These are phyloP conservation scores for Zymoseptoria pseudotritici DNA, from an alignment of 2,329 filamentous ascomycete species.

Conservation along the genomic window DNA sequence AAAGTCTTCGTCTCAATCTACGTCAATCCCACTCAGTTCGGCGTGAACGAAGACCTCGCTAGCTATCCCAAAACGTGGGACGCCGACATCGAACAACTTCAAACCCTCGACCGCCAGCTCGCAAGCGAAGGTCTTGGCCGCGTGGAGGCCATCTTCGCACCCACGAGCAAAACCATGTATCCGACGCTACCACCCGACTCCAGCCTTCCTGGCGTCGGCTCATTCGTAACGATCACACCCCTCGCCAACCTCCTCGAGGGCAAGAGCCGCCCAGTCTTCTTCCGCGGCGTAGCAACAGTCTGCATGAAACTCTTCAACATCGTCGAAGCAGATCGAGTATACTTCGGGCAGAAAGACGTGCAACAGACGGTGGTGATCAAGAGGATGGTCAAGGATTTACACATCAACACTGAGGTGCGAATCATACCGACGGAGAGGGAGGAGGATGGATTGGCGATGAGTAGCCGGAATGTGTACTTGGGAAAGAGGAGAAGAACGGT, in stretches of 20 bases:
- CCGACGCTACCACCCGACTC: constrained; percentile 68
- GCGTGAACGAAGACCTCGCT: constrained; percentile 74
- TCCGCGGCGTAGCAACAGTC: constrained; percentile 89
- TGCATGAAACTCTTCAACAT: constrained; percentile 93
- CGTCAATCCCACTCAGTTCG: constrained; percentile 96
- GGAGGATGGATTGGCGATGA: constrained; percentile 75
- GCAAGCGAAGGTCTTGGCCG: constrained; percentile 49
- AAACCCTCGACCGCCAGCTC: constrained; percentile 64
- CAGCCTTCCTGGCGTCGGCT: constrained; percentile 68
- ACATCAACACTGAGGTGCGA: constrained; percentile 66
- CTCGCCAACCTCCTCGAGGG: constrained; percentile 77
- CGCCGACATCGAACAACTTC: constrained; percentile 60
- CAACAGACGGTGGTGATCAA: constrained; percentile 90
- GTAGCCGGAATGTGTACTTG: constrained; percentile 89
- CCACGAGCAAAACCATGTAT: constrained; percentile 78
- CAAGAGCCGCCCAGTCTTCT: constrained; percentile 81
- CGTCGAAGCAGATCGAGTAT: constrained; percentile 67
- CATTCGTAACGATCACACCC: constrained; percentile 86
- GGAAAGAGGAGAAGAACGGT: constrained; percentile 64
- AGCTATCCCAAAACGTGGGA: constrained; percentile 91
- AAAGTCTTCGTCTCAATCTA: constrained; percentile 88
- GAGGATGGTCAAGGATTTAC: constrained; percentile 80
- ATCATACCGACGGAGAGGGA: constrained; percentile 72
- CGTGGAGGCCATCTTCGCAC: constrained; percentile 78
- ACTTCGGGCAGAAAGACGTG: constrained; percentile 96